Percentiles rank a stretch among this genome's conserved stretches.
These are phyloP conservation scores for Fistulifera pelliculosa DNA, from an alignment of 108 stramenopile genomes.

Conservation along the genomic window DNA sequence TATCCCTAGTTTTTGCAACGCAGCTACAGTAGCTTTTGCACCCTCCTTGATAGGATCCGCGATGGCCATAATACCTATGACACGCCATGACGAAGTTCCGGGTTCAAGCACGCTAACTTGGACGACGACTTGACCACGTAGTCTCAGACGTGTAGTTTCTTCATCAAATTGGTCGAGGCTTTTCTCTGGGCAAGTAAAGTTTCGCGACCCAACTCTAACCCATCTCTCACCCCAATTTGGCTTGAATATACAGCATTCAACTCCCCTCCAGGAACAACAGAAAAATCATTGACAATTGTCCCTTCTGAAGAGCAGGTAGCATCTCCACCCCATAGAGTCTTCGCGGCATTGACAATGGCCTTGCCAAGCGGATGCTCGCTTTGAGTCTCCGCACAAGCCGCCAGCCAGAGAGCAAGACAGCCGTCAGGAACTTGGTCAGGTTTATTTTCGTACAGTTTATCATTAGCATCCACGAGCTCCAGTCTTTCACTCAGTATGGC, in stretches of 20 bases:
- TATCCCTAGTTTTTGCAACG: constrained; percentile 50
- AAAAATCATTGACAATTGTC: constrained; percentile 26
- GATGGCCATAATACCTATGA: constrained; percentile 58
- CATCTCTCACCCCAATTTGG: constrained; percentile 16
- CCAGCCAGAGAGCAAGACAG: constrained; percentile 37
- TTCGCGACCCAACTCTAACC: constrained; percentile 48
- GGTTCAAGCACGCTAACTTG: constrained; percentile 38
- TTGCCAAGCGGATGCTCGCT: constrained; percentile 66
- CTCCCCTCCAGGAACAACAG: constrained; percentile 53
- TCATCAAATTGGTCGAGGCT: constrained; percentile 10
- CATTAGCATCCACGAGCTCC: constrained; percentile 19
- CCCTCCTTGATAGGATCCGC: constrained; percentile 68
- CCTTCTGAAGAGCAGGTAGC: constrained; percentile 25
- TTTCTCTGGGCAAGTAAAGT: not conserved
- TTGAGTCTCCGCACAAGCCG: constrained; percentile 59
- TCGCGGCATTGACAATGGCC: constrained; percentile 58
- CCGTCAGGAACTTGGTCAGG: constrained; percentile 5
- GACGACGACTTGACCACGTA: constrained; percentile 43
- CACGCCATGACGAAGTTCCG: constrained; percentile 6
- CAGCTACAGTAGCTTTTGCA: constrained; percentile 39
- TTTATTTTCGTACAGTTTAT: constrained; percentile 11
- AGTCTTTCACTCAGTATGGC: constrained; percentile 46
- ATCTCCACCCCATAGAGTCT: constrained; percentile 42
- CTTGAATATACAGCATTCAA: constrained; percentile 31
- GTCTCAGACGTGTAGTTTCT: constrained; percentile 30